Evolutionary conservation across 306 rosid genomes (phyloP).

Genomic region (Quercus parvula): DNA sequence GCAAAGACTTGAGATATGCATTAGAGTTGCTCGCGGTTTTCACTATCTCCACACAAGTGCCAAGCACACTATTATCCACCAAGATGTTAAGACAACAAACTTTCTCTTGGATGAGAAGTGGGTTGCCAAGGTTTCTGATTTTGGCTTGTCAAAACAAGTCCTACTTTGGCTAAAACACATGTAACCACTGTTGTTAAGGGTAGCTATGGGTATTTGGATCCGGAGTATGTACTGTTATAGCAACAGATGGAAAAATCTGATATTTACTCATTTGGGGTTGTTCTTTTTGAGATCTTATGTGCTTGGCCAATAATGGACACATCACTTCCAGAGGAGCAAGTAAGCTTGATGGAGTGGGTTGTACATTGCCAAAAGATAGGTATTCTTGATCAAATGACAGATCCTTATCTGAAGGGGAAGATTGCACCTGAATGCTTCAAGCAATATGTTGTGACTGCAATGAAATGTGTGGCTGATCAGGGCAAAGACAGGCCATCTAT

Average conservation of each 20-base stretch:
- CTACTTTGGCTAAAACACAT: too few relatives aligned
- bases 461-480: conserved; percentile 53
- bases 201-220: conserved; percentile 53
- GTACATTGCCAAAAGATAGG: conserved; percentile 50
- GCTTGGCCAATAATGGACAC: conserved; percentile 54
- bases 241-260: conserved; percentile 47
- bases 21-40: background rate
- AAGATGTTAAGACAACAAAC: conserved; percentile 94
- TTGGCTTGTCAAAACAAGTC: conserved; percentile 25
- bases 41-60: conserved; percentile 80
- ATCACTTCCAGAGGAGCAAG: conserved; percentile 46
- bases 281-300: conserved; percentile 52
- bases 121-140: conserved; percentile 97
- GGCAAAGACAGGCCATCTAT: conserved; percentile 25
- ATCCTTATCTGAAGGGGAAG: too few relatives aligned
- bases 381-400: conserved; percentile 18
- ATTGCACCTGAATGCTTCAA: conserved; percentile 45
- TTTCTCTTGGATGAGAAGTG: conserved; percentile 90
- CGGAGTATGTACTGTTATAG: conserved; percentile 42
- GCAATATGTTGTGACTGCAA: conserved; percentile 41
- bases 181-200: conserved; percentile 43
- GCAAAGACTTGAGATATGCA: conserved; percentile 85
- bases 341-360: conserved; percentile 55
- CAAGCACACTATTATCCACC: conserved; percentile 89
- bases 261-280: conserved; percentile 52